A percentile compares a stretch with the other conserved stretches of the same genome.
These are phyloP conservation scores for Colletotrichum australisinense DNA, from an alignment of 2,329 filamentous ascomycete species.

Conservation along the genomic window DNA sequence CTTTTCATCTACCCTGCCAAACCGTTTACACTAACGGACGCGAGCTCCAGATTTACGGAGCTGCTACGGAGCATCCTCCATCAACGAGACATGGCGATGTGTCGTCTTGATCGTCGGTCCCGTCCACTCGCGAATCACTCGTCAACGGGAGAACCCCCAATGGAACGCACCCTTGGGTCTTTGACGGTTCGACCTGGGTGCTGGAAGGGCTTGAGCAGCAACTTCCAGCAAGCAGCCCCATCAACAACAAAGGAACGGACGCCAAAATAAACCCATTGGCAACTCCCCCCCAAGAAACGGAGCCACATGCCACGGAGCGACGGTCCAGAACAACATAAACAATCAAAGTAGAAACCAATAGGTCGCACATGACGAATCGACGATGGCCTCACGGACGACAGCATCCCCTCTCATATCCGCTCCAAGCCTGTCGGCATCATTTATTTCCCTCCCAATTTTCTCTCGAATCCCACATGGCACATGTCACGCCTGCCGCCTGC, in stretches of 20 bases:
- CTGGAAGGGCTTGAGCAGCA: not conserved
- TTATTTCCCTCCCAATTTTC: not conserved
- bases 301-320: slow-evolving; percentile 14
- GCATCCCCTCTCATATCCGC: slow-evolving; percentile 7
- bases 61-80: slow-evolving; percentile 13
- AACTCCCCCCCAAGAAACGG: not conserved
- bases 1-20: not conserved
- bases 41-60: slow-evolving; percentile 20
- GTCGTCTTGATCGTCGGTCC: slow-evolving; percentile 31
- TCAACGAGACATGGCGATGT: slow-evolving; percentile 25
- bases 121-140: slow-evolving; percentile 9
- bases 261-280: slow-evolving; percentile 9
- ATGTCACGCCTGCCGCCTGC: slow-evolving; percentile 1
- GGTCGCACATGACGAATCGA: slow-evolving; percentile 26
- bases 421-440: not conserved
- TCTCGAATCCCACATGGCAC: not conserved
- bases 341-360: not conserved
- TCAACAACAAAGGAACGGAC: slow-evolving; percentile 15
- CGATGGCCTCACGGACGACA: slow-evolving; percentile 23
- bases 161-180: slow-evolving; percentile 11
- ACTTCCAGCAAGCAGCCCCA: slow-evolving; percentile 1
- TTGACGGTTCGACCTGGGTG: not conserved
- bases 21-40: slow-evolving; percentile 6
- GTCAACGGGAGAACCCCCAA: slow-evolving; percentile 6
- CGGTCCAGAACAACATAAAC: slow-evolving; percentile 27